Base-by-base conservation (phyloP, 352 stramenopile species). In the Globisporangium abappressorium region DNA sequence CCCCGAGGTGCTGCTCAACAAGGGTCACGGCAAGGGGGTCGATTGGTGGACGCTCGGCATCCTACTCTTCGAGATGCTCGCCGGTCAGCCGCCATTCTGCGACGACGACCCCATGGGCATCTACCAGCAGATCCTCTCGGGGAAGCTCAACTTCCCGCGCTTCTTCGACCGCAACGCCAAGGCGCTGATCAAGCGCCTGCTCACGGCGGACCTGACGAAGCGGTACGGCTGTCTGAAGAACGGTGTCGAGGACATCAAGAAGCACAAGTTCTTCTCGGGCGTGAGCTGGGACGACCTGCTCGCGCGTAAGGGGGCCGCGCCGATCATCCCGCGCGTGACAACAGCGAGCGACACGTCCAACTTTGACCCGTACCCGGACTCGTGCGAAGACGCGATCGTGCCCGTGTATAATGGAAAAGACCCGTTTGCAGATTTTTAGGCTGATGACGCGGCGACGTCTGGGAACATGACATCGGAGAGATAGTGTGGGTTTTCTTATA, bases 11-110 rank as follows among this genome's bases (percentile, higher is more conserved):
- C 66, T 96, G 70, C 79, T 95, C 14, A 95, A 95, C 84, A 95
- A 95, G 53, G 89, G 89, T 24, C 89, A 96, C 72, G 87, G 87
- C 73, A 95, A 95, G 54, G 95, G 92, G 22, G 93, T 98, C 14
- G 95, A 98, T 72, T 98, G 93, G 93, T 99, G 97, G 97, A 98
- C 96, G 18, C 76, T 99, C 49, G 97, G 96, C 53, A 98, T 98
- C 60, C 78, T 99, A 60, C 89, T 98, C n/a, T 99, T 97, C 71
- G 96, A 99, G 83, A 99, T 99, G 97, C 89, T 99, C 5, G 93
- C 94, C 26, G 96, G 96, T 12, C 94, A 98, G 77, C 96, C 96
- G 22, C 96, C 96, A 12, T 99, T 99, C 74, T 96, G 96, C 66
- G 95, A 98, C 78, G 91, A 98, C 63, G 96, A 99, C 72, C 94